These are phyloP conservation scores for Guyanaporus albipodus DNA, from an alignment of 768 basidiomycete genomes.

Conservation along the genomic window DNA sequence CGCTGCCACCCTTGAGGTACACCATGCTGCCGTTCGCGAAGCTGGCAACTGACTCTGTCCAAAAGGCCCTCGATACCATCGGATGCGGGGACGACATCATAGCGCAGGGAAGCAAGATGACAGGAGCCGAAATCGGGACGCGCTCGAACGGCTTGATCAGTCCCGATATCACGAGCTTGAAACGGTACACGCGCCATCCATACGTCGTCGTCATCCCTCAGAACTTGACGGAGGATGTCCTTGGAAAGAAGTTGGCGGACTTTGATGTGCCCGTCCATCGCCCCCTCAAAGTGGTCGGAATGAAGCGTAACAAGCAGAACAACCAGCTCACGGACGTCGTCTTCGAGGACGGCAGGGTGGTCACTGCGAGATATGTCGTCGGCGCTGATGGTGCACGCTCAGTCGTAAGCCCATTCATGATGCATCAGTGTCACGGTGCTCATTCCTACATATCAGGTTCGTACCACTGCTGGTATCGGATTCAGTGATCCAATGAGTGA, in stretches of 20 bases:
- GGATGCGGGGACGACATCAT: constrained; percentile 40
- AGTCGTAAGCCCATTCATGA: constrained; percentile 28
- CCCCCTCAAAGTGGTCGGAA: constrained; percentile 37
- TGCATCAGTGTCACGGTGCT: background rate
- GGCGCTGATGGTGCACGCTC: constrained; percentile 53
- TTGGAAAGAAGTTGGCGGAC: constrained; percentile 33
- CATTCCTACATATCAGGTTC: constrained; percentile 34
- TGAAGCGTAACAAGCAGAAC: constrained; percentile 32
- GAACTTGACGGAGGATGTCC: constrained; percentile 40
- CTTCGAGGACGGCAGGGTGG: constrained; percentile 44
- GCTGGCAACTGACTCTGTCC: background rate
- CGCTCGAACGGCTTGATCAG: constrained; percentile 26
- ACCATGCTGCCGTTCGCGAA: background rate
- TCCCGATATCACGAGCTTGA: constrained; percentile 35
- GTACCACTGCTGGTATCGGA: constrained; percentile 38
- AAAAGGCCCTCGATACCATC: constrained; percentile 41
- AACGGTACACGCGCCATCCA: constrained; percentile 42
- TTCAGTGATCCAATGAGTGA: constrained; percentile 43
- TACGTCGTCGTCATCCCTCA: constrained; percentile 45
- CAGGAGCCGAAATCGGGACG: constrained; percentile 27
- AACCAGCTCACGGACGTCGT: constrained; percentile 34
- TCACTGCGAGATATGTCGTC: constrained; percentile 45
- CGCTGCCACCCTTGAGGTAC: constrained; percentile 53
- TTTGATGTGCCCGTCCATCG: constrained; percentile 35
- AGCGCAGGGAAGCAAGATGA: constrained; percentile 34